phyloP scores from a whole-genome alignment of 2,329 filamentous ascomycete genomes.

The Aspergillus sojae region DNA sequence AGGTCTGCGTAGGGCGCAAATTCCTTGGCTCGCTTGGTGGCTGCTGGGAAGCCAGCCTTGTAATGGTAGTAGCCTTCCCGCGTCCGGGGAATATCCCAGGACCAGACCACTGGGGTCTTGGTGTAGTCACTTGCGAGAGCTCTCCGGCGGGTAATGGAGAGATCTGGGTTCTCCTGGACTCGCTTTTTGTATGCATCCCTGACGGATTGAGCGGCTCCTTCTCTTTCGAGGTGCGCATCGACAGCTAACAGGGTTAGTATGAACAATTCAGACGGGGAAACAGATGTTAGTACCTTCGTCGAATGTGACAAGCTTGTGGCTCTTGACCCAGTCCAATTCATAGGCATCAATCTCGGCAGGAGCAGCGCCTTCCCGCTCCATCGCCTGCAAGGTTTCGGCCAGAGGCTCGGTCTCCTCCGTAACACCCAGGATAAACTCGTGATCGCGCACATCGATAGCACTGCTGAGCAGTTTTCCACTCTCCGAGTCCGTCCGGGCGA shows the following conservation, averaged over 20 bases:
- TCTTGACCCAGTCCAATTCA: constrained; percentile 86
- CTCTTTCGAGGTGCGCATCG: constrained; percentile 69
- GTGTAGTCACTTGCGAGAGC: constrained; percentile 69
- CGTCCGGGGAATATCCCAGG: constrained; percentile 89
- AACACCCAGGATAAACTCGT: constrained; percentile 93
- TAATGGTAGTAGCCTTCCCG: constrained; percentile 69
- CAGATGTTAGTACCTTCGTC: constrained; percentile 65
- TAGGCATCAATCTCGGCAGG: constrained; percentile 81
- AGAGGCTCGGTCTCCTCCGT: constrained; percentile 77
- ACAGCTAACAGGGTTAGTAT: constrained; percentile 58
- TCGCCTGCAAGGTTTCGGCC: constrained; percentile 83
- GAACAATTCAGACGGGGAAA: neutral
- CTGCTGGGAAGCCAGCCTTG: constrained; percentile 75
- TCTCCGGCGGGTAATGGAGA: constrained; percentile 78
- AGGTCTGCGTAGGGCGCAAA: constrained; percentile 94
- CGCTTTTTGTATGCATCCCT: constrained; percentile 69
- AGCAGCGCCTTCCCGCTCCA: constrained; percentile 79
- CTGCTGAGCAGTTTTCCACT: constrained; percentile 88
- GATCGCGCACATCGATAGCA: constrained; percentile 89
- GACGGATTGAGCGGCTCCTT: constrained; percentile 65
- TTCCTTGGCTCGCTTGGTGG: constrained; percentile 88
- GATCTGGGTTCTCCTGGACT: constrained; percentile 66
- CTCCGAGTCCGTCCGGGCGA: constrained; percentile 94
- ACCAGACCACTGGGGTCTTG: constrained; percentile 74
- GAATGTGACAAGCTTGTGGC: constrained; percentile 81